These are phyloP conservation scores for Podaxis sp. DNA, from an alignment of 768 basidiomycete genomes.

Conservation along the genomic window DNA sequence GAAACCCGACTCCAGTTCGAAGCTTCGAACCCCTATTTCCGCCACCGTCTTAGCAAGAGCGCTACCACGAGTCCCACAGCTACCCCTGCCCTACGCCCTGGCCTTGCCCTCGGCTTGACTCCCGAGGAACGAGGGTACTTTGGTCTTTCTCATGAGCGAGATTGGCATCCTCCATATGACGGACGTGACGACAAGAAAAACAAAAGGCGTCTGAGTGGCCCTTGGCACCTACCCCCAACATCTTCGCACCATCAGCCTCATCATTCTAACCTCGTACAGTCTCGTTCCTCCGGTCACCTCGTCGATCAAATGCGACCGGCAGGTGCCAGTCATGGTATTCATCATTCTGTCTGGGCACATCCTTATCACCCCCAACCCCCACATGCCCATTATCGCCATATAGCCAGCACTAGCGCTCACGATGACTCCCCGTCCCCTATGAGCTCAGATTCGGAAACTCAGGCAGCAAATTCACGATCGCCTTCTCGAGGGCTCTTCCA, in stretches of 20 bases:
- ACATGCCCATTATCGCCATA: constrained; percentile 32
- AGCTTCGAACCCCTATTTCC: constrained; percentile 23
- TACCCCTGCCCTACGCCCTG: constrained; percentile 41
- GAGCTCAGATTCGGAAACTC: constrained; percentile 63
- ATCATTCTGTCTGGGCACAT: constrained; percentile 30
- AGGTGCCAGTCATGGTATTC: constrained; percentile 24
- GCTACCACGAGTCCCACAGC: constrained; percentile 56
- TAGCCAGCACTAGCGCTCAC: constrained; percentile 29
- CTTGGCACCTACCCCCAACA: constrained; percentile 49
- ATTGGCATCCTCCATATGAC: constrained; percentile 23
- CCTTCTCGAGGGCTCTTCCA: constrained; percentile 36
- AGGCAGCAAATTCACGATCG: constrained; percentile 30
- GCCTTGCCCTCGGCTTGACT: constrained; percentile 22
- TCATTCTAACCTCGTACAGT: constrained; percentile 32
- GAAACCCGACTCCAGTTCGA: constrained; percentile 50
- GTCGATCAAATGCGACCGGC: constrained; percentile 33
- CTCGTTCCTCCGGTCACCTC: constrained; percentile 43
- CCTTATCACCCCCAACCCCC: constrained; percentile 48
- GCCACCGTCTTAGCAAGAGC: constrained; percentile 50
- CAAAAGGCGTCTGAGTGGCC: constrained; percentile 53
- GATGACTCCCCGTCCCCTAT: constrained; percentile 72
- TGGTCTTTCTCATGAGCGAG: constrained; percentile 38
- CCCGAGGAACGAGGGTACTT: constrained; percentile 42
- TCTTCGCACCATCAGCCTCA: constrained; percentile 27
- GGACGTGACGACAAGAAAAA: constrained; percentile 9